phyloP scores from a whole-genome alignment of 148 eudicot genomes.

The Silene conica region DNA sequence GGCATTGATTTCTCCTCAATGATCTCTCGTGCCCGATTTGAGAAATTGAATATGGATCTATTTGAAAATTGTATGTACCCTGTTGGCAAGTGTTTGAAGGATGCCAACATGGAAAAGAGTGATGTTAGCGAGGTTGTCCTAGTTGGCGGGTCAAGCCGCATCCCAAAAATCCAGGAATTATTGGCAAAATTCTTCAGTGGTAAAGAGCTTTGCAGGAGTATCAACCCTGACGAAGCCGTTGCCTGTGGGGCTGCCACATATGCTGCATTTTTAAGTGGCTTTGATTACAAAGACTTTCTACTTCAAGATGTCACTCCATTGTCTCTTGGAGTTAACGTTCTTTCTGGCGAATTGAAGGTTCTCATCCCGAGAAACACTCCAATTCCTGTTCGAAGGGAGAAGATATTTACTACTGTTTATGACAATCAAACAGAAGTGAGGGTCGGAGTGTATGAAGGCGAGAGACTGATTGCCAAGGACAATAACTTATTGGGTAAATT shows the following conservation, averaged over 20 bases:
- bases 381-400: background rate
- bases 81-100: constrained; percentile 5
- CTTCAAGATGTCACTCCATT: constrained; percentile 15
- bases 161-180: constrained; percentile 8
- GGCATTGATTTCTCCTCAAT: constrained; percentile 10
- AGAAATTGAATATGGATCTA: constrained; percentile 10
- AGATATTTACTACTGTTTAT: background rate
- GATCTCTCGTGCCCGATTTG: background rate
- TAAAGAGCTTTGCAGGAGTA: constrained; percentile 10
- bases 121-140: background rate
- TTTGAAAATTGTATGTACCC: constrained; percentile 2
- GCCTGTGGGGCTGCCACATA: constrained; percentile 14
- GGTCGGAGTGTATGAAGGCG: background rate
- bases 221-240: constrained; percentile 15
- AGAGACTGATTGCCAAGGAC: background rate
- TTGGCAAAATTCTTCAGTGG: constrained; percentile 1
- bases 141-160: constrained; percentile 8
- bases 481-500: background rate
- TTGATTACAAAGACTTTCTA: background rate
- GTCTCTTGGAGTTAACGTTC: background rate
- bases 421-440: background rate
- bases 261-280: constrained; percentile 13
- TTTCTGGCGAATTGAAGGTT: background rate
- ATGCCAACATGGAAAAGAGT: constrained; percentile 5
- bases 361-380: constrained; percentile 11